Conservation (phyloP, 148 eudicot species). For the Beta vulgaris region DNA sequence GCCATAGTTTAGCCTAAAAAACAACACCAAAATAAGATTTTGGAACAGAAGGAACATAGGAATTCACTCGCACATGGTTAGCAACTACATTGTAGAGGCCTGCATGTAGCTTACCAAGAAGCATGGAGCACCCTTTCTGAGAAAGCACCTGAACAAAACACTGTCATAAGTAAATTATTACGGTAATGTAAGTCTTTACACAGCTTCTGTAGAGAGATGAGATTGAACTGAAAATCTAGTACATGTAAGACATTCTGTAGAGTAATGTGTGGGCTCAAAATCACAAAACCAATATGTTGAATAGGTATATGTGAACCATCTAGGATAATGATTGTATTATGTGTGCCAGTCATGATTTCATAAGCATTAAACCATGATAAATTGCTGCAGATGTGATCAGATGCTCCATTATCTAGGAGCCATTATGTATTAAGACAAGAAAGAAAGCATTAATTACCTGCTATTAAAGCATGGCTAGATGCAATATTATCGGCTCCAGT, state of each 20-base stretch:
- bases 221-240: not conserved
- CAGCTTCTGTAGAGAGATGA: not conserved
- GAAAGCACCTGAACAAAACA: not conserved
- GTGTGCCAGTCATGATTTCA: accelerated
- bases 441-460: no score
- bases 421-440: no score
- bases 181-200: not conserved
- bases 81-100: not conserved
- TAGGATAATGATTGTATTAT: not conserved
- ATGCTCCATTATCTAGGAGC: not conserved
- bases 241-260: not conserved
- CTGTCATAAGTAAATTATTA: not conserved
- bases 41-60: not conserved
- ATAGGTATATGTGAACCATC: not conserved
- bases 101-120: not conserved
- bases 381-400: not conserved
- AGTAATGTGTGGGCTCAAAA: not conserved
- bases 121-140: not conserved
- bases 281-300: not conserved
- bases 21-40: not conserved
- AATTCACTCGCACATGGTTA: no score
- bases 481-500: no score
- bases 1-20: no score
- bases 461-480: no score
- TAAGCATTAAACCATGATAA: not conserved